These are phyloP conservation scores for Colletotrichum sp. DNA, from an alignment of 2,329 filamentous ascomycete genomes.

Conservation along the genomic window DNA sequence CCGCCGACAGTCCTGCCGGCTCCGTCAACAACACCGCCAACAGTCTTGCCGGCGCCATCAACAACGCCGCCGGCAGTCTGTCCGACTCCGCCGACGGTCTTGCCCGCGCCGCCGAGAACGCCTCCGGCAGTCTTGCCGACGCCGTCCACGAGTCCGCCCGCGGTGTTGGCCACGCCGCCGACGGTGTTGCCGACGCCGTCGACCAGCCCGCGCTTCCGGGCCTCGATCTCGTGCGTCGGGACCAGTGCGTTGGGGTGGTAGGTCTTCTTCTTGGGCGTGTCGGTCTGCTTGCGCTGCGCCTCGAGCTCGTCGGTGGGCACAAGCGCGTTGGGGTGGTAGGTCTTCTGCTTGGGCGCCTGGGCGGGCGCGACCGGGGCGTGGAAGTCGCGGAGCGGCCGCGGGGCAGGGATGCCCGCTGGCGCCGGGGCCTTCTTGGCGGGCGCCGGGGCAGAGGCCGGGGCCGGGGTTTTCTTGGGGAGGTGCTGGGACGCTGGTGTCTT, in stretches of 20 bases:
- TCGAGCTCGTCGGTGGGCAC: constrained; percentile 1
- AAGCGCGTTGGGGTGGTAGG: neutral
- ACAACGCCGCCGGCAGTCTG: constrained; percentile 1
- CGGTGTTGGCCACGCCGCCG: neutral
- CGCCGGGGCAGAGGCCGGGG: neutral
- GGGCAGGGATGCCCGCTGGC: neutral
- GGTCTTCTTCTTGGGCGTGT: neutral
- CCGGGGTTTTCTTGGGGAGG: neutral
- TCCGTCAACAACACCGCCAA: neutral
- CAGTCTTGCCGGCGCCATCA: neutral
- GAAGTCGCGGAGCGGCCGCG: neutral
- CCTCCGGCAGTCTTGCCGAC: neutral
- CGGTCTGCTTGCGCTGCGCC: neutral
- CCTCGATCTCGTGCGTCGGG: constrained; percentile 8
- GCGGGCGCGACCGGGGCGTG: neutral
- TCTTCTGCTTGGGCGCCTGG: neutral
- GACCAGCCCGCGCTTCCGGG: neutral
- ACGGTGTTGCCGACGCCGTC: neutral
- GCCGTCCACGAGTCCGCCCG: neutral
- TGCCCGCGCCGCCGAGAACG: neutral
- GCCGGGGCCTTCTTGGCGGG: neutral
- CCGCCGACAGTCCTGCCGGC: neutral
- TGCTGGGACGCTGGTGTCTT: neutral
- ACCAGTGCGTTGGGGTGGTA: constrained; percentile 8
- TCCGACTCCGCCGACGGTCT: neutral